phyloP scores from a whole-genome alignment of 1,284 basidiomycete genomes.

The Moesziomyces aphidis region DNA sequence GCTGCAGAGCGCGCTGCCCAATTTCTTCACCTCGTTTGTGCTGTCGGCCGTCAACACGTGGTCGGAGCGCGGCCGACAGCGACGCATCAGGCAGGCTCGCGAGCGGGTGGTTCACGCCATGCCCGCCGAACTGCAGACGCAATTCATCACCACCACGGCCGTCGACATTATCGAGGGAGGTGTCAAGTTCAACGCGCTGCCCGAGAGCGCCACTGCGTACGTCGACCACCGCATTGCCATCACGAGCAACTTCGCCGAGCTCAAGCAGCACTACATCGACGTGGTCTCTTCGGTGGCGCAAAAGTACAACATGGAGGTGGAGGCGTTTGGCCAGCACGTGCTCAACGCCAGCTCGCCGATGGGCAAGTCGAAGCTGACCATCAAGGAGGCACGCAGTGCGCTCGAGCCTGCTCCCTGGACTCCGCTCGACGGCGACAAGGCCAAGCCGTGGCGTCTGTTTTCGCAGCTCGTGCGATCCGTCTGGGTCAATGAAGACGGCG shows the following conservation, averaged over 20 bases:
- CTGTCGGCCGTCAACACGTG: constrained; percentile 29
- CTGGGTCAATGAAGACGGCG: constrained; percentile 68
- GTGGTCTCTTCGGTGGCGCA: constrained; percentile 71
- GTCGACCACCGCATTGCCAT: constrained; percentile 76
- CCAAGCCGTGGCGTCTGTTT: constrained; percentile 71
- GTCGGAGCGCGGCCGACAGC: constrained; percentile 34
- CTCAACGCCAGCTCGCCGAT: constrained; percentile 14
- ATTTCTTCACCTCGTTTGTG: constrained; percentile 22
- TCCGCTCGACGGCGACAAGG: constrained; percentile 70
- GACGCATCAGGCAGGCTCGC: constrained; percentile 24
- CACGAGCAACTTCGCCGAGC: constrained; percentile 71
- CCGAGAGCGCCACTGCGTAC: constrained; percentile 73
- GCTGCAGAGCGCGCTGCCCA: constrained; percentile 25
- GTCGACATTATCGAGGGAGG: constrained; percentile 77
- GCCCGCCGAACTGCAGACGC: constrained; percentile 65
- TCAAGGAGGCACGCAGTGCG: constrained; percentile 72
- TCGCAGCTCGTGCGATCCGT: constrained; percentile 72
- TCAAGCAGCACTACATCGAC: constrained; percentile 70
- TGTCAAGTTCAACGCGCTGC: constrained; percentile 76
- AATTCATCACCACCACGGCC: constrained; percentile 78
- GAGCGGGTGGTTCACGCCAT: constrained; percentile 24
- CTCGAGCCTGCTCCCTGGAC: constrained; percentile 74
- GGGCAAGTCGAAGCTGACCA: constrained; percentile 21
- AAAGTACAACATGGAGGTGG: constrained; percentile 68
- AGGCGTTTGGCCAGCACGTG: constrained; percentile 68